Conservation (phyloP, 1,139 yeast species). For the Blastobotrys indianensis region DNA sequence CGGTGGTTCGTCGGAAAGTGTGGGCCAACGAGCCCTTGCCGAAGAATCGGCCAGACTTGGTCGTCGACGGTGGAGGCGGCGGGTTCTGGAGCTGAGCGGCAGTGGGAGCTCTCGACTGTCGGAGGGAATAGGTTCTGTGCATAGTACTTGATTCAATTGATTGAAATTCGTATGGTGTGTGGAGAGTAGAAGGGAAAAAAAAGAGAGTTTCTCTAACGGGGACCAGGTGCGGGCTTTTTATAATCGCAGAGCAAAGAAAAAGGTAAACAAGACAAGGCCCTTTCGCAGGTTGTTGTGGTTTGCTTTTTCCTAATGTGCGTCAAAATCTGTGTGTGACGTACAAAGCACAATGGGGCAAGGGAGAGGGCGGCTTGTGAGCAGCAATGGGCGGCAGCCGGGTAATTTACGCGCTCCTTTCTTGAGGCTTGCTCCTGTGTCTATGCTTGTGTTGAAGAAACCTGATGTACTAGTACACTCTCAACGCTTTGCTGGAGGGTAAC, state of each 20-base stretch:
- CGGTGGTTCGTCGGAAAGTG: conserved; percentile 77
- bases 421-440: no score
- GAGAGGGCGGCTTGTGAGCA: no score
- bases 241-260: conserved; percentile 5
- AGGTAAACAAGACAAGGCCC: conserved; percentile 7
- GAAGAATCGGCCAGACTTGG: conserved; percentile 80
- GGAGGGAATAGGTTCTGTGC: conserved; percentile 98
- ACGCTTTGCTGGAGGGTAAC: no score
- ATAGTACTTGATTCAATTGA: conserved; percentile 37
- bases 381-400: not conserved
- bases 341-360: no score
- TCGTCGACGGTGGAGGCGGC: conserved; percentile 89
- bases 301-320: no score
- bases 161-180: not conserved
- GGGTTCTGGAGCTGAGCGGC: conserved; percentile 92
- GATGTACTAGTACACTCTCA: no score
- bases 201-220: not conserved
- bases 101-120: conserved; percentile 93
- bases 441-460: no score
- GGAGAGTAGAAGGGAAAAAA: not conserved
- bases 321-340: no score
- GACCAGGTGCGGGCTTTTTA: not conserved
- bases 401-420: no score
- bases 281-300: not conserved
- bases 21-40: conserved; percentile 85